These are phyloP conservation scores for Toxoplasma gondii DNA, from an alignment of 169 alveolate genomes.

Conservation along the genomic window DNA sequence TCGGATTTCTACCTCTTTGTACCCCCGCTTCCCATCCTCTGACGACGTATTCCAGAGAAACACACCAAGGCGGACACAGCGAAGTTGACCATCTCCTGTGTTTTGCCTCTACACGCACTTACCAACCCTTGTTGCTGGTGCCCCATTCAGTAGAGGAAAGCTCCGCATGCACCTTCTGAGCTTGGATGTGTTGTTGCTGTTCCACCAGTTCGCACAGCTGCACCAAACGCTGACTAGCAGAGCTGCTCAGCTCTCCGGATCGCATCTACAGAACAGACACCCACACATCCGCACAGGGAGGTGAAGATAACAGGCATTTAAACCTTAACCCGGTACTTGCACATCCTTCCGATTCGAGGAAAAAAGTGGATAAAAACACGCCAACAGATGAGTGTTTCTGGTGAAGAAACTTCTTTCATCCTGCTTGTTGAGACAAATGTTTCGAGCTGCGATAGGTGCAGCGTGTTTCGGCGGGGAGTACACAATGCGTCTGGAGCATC, in stretches of 20 bases:
- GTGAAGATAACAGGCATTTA: neutral
- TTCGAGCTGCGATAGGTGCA: too few relatives aligned
- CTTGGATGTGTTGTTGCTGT: slow-evolving; percentile 30
- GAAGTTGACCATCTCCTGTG: neutral
- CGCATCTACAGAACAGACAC: slow-evolving; percentile 14
- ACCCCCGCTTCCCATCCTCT: too few relatives aligned
- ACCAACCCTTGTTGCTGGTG: slow-evolving; percentile 41
- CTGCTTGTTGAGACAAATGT: too few relatives aligned
- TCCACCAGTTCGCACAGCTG: slow-evolving; percentile 32
- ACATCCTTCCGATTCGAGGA: neutral
- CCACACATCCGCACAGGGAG: neutral
- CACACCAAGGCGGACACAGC: neutral
- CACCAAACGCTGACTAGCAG: slow-evolving; percentile 33
- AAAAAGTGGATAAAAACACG: neutral
- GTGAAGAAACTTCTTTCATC: too few relatives aligned
- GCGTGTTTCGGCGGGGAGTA: too few relatives aligned
- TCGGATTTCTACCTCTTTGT: too few relatives aligned
- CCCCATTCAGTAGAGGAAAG: slow-evolving; percentile 60
- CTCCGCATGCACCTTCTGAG: slow-evolving; percentile 61
- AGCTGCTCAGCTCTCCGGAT: slow-evolving; percentile 41
- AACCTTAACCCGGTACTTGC: neutral
- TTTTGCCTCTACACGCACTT: neutral
- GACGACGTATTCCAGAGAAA: neutral
- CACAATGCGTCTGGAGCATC: too few relatives aligned
- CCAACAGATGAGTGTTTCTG: neutral